Conservation (phyloP, 1,284 basidiomycete genomes). For the Leccinum pseudoinsigne region DNA sequence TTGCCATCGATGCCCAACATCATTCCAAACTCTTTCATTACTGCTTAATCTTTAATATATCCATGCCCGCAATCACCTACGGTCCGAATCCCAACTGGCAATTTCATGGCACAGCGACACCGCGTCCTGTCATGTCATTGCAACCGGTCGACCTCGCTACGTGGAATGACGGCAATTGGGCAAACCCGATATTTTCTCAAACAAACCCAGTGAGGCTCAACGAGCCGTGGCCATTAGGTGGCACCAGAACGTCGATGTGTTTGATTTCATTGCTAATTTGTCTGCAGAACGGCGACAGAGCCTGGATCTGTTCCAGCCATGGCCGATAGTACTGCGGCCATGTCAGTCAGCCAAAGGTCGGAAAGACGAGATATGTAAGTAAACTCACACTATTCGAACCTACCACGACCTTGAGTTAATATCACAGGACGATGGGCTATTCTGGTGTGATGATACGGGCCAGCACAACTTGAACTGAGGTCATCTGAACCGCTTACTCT, state of each 20-base stretch:
- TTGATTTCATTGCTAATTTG: background rate
- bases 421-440: slow-evolving; percentile 36
- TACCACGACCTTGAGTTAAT: background rate
- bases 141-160: slow-evolving; percentile 26
- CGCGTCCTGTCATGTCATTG: slow-evolving; percentile 11
- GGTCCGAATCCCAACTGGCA: background rate
- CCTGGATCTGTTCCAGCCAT: slow-evolving; percentile 51
- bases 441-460: slow-evolving; percentile 40
- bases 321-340: slow-evolving; percentile 51
- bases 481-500: too few relatives aligned
- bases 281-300: slow-evolving; percentile 45
- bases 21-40: background rate
- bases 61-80: slow-evolving; percentile 6
- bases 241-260: background rate
- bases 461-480: too few relatives aligned
- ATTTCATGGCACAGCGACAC: background rate
- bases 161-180: slow-evolving; percentile 28
- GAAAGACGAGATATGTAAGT: slow-evolving; percentile 47
- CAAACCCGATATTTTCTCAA: slow-evolving; percentile 20
- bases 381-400: background rate
- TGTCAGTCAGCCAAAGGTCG: slow-evolving; percentile 45
- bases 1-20: background rate
- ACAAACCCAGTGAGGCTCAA: slow-evolving; percentile 45
- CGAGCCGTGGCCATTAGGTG: slow-evolving; percentile 48
- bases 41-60: background rate